Evolutionary conservation across 768 basidiomycete genomes (phyloP), one percentile per base, ranked within the genome.

Genomic region (Leccinum broughii): DNA sequence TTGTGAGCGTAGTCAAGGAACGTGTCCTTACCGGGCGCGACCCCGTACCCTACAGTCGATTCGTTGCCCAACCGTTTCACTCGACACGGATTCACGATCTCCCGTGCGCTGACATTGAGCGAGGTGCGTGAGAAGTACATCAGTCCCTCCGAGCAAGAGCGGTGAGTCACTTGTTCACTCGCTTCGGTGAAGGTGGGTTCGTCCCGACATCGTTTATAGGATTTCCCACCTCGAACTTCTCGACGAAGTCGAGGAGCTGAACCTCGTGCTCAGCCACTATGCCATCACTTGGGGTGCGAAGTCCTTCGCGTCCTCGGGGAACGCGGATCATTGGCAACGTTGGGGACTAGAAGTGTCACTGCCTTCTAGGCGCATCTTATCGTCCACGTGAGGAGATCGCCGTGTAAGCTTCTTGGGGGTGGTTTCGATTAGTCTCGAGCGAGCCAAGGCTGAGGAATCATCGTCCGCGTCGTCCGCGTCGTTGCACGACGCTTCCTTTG

Each of bases 191-290:
- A 15, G 54, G 6, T 30, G 35, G 4, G 20, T 49, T 24, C 58
- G 37, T 24, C 41, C 26, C 58, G 58, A 55, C 54, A 39, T 35
- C n/a, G 2, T 17, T 11, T 6, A 1, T 65, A 94, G 94, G 66
- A 88, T 95, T 67, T 82, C 90, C 0, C 79, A 76, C 58, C 80
- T 97, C 15, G 96, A 98, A 70, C 81, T 92, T 74, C 81, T 99
- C 5, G 96, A 64, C 3, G 63, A 99, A 74, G 79, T 94, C 9
- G 96, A 99, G 73, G 96, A 98, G 74, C 81, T 99, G 20, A 90
- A 95, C 59, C 82, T 99, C 5, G 90, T 64, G 5, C 62, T 64
- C 20, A 39, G 28, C 11, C 58, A 59, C 46, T 64, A 64, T 53
- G 92, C 89, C 14, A 84, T 98, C 59, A 86, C 89, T 0, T 98